These are phyloP conservation scores for Cynara cardunculus DNA, from an alignment of 129 eudicot genomes.

Conservation along the genomic window DNA sequence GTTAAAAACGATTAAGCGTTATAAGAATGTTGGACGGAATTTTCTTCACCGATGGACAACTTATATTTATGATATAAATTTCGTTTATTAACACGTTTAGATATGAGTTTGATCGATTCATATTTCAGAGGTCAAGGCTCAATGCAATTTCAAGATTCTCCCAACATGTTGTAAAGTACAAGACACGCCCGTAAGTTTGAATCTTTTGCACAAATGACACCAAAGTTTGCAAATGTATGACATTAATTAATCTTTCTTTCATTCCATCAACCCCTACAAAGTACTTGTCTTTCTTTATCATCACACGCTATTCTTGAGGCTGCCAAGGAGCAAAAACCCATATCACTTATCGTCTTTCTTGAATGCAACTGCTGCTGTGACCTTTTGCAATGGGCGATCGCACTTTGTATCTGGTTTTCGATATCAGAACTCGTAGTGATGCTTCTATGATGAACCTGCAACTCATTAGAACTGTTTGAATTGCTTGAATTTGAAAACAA, in stretches of 20 bases:
- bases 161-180: conserved; percentile 17
- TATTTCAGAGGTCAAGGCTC: background rate
- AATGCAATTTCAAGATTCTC: conserved; percentile 6
- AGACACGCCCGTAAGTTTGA: conserved; percentile 15
- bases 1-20: background rate
- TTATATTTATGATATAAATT: too few relatives aligned
- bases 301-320: conserved; percentile 51
- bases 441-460: conserved; percentile 46
- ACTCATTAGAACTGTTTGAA: conserved; percentile 35
- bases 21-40: background rate
- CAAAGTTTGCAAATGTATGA: conserved; percentile 17
- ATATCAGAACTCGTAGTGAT: conserved; percentile 46
- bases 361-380: conserved; percentile 56
- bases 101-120: background rate
- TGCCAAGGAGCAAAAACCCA: conserved; percentile 47
- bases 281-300: conserved; percentile 57
- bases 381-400: conserved; percentile 91
- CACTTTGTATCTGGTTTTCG: conserved; percentile 83
- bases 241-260: background rate
- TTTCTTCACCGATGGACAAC: too few relatives aligned
- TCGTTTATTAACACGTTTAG: background rate
- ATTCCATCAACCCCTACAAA: conserved; percentile 58
- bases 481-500: conserved; percentile 39
- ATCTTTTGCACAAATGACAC: conserved; percentile 23
- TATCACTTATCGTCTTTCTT: conserved; percentile 52